Evolutionary conservation across 495 filamentous ascomycete genomes (phyloP).

Genomic region (Penicillium coprophilum): DNA sequence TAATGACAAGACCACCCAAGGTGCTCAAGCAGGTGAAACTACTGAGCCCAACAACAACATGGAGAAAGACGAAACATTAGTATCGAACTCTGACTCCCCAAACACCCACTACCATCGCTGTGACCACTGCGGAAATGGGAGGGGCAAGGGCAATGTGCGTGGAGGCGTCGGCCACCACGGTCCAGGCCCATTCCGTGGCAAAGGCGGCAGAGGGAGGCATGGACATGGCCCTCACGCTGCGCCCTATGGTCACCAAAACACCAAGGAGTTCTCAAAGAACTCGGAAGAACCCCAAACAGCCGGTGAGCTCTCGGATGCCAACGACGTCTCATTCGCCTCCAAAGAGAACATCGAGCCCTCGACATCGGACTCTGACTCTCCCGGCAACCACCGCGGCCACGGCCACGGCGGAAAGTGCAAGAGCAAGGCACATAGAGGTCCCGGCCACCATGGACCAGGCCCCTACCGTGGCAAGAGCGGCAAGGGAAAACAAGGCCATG

Average conservation of each 20-base stretch:
- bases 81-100: constrained; percentile 15
- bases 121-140: constrained; percentile 16
- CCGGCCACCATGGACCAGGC: constrained; percentile 8
- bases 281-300: background rate
- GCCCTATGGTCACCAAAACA: background rate
- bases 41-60: constrained; percentile 7
- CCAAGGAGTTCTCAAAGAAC: background rate
- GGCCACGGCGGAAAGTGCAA: constrained; percentile 16
- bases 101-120: constrained; percentile 10
- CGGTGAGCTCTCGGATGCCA: constrained; percentile 5
- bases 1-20: background rate
- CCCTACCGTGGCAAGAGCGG: background rate
- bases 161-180: constrained; percentile 8
- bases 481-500: constrained; percentile 6
- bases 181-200: background rate
- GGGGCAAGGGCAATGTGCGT: constrained; percentile 13
- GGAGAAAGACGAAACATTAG: constrained; percentile 10
- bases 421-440: constrained; percentile 6
- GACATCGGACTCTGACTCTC: constrained; percentile 14
- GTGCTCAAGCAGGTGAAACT: constrained; percentile 1
- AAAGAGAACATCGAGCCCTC: constrained; percentile 9
- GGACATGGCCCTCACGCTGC: background rate
- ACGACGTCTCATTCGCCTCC: background rate
- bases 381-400: constrained; percentile 9
- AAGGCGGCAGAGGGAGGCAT: constrained; percentile 7